A percentile compares a stretch with the other conserved stretches of the same genome.
Conservation (phyloP, 768 basidiomycete species). For the Gloeopeniophorella convolvens region DNA sequence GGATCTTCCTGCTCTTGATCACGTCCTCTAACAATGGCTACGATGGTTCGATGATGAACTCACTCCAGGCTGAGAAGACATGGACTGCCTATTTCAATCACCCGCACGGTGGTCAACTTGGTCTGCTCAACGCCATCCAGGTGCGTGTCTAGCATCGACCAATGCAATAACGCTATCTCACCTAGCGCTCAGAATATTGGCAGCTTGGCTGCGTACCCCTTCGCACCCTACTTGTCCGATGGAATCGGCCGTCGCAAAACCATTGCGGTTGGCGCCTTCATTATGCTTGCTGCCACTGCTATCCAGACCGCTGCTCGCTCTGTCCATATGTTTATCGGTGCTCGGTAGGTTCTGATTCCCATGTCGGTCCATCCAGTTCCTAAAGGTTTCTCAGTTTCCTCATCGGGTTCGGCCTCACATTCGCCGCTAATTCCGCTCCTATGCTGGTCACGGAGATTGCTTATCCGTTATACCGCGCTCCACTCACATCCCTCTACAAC, state of each 20-base stretch:
- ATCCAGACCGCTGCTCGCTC: constrained; percentile 35
- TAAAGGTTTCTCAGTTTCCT: constrained; percentile 25
- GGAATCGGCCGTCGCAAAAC: constrained; percentile 33
- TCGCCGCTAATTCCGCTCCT: too few species aligned
- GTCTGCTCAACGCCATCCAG: too few species aligned
- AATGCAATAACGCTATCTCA: constrained; percentile 32
- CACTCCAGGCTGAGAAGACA: neutral
- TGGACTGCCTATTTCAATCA: neutral
- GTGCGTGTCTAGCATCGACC: too few species aligned
- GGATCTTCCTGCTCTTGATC: constrained; percentile 30
- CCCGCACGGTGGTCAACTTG: constrained; percentile 24
- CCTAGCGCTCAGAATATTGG: constrained; percentile 32
- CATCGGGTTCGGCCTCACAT: constrained; percentile 39
- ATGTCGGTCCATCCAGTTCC: neutral
- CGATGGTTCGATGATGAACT: constrained; percentile 36
- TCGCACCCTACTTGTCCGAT: constrained; percentile 37
- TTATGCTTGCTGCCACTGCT: constrained; percentile 35
- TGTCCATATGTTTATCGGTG: constrained; percentile 39
- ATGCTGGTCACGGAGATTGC: constrained; percentile 47
- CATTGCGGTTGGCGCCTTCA: constrained; percentile 33
- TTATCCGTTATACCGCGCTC: constrained; percentile 42
- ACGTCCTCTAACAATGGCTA: constrained; percentile 35
- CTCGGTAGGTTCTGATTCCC: constrained; percentile 35
- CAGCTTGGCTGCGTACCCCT: too few species aligned
- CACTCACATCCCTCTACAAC: constrained; percentile 40